Percentiles rank a stretch among this genome's conserved stretches.
Evolutionary conservation across 192 early-diverging fungal genomes (phyloP).

Genomic region (Mortierella antarctica): DNA sequence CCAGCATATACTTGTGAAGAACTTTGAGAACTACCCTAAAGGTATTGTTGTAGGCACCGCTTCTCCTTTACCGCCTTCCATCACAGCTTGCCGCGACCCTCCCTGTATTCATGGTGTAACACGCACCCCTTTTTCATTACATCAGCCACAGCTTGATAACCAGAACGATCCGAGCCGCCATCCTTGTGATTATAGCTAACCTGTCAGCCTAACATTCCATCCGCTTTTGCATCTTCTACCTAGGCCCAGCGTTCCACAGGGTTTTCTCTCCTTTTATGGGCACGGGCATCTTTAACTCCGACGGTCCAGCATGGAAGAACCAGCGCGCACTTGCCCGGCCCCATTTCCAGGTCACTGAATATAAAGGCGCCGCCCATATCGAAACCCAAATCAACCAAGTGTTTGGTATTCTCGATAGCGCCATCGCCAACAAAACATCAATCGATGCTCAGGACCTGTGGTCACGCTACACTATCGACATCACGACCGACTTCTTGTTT

Average conservation of each 20-base stretch:
- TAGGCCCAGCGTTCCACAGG: constrained; percentile 43
- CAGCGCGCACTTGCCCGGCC: constrained; percentile 46
- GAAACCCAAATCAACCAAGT: constrained; percentile 50
- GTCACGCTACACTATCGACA: constrained; percentile 48
- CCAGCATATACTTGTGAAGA: constrained; percentile 52
- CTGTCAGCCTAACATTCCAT: neutral
- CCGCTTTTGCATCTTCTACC: neutral
- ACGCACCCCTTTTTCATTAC: too few species aligned
- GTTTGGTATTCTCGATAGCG: constrained; percentile 30
- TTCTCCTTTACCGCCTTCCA: neutral
- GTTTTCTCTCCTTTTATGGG: constrained; percentile 46
- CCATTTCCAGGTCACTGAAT: constrained; percentile 50
- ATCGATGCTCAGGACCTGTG: constrained; percentile 46
- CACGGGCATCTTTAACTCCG: constrained; percentile 50
- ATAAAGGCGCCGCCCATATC: constrained; percentile 48
- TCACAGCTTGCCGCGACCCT: neutral
- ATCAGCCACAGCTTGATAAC: too few species aligned
- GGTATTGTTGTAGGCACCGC: constrained; percentile 12
- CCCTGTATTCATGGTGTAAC: neutral
- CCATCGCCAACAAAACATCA: neutral
- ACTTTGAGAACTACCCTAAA: constrained; percentile 55
- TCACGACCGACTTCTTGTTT: constrained; percentile 37
- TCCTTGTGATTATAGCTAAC: neutral
- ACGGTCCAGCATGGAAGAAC: constrained; percentile 51
- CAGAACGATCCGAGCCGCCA: too few species aligned